Conservation (phyloP, 1,284 basidiomycete genomes). For the Moniliella sp. region DNA sequence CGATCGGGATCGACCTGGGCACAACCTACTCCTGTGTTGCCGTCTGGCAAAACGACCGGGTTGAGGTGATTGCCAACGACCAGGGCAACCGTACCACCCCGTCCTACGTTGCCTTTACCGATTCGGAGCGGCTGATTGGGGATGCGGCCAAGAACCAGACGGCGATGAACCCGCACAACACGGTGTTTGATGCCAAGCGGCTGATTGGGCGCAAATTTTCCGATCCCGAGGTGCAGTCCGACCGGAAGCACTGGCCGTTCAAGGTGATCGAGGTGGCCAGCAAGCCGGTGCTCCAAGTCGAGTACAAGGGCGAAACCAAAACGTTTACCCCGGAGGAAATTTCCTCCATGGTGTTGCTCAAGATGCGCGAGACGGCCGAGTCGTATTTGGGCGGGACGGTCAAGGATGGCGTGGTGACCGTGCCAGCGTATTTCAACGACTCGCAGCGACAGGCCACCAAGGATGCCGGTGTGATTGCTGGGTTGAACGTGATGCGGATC, state of each 20-base stretch:
- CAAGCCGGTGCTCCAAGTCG: conserved; percentile 30
- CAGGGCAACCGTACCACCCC: conserved; percentile 37
- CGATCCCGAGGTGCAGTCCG: conserved; percentile 38
- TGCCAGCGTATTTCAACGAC: conserved; percentile 81
- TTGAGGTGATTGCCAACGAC: conserved; percentile 33
- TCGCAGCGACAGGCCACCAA: conserved; percentile 96
- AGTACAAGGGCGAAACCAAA: conserved; percentile 21
- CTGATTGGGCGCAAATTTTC: conserved; percentile 48
- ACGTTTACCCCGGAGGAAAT: conserved; percentile 53
- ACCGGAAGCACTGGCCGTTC: conserved; percentile 31
- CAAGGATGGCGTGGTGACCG: conserved; percentile 84
- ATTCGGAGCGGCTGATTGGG: conserved; percentile 55
- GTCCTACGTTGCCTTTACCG: conserved; percentile 36
- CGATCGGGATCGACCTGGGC: conserved; percentile 75
- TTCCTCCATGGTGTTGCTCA: conserved; percentile 75
- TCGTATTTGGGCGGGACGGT: conserved; percentile 89
- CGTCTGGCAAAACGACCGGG: conserved; percentile 51
- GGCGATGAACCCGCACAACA: conserved; percentile 63
- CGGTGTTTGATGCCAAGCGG: conserved; percentile 90
- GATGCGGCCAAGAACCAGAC: conserved; percentile 45
- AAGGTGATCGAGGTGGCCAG: conserved; percentile 37
- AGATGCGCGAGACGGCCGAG: conserved; percentile 99
- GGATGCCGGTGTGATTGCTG: conserved; percentile 88
- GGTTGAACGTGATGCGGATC: conserved; percentile 83
- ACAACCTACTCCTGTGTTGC: conserved; percentile 40